Conservation (phyloP, 1,139 yeast species). For the Yamadazyma sp. region DNA sequence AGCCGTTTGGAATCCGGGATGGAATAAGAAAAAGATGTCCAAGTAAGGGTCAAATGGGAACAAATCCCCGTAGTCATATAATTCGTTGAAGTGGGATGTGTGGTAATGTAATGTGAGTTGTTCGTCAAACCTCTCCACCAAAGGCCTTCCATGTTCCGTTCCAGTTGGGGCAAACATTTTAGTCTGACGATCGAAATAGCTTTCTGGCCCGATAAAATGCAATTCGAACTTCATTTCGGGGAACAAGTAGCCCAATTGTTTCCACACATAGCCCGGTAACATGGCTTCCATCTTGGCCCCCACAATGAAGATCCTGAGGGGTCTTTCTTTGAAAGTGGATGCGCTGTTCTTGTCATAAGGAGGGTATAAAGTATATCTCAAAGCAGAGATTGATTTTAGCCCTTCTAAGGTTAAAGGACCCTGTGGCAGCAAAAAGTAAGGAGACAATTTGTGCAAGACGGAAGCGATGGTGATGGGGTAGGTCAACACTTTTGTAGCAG, state of each 20-base stretch:
- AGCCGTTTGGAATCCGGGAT: conserved; percentile 89
- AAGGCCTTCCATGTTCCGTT: conserved; percentile 54
- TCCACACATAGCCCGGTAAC: conserved; percentile 95
- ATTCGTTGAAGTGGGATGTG: conserved; percentile 86
- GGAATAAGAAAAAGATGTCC: conserved; percentile 90
- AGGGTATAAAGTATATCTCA: conserved; percentile 87
- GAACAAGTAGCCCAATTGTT: conserved; percentile 82
- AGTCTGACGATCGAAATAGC: conserved; percentile 63
- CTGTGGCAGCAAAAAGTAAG: conserved; percentile 75
- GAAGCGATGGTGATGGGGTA: conserved; percentile 92
- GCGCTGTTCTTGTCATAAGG: conserved; percentile 48
- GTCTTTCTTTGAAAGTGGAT: conserved; percentile 71
- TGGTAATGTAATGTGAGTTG: conserved; percentile 77
- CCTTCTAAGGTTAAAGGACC: conserved; percentile 94
- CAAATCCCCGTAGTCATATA: conserved; percentile 88
- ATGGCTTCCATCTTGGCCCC: conserved; percentile 95
- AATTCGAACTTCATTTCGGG: conserved; percentile 82
- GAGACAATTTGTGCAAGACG: conserved; percentile 78
- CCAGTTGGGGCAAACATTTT: conserved; percentile 38
- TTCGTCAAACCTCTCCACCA: conserved; percentile 72
- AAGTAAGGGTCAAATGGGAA: conserved; percentile 97
- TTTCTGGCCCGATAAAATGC: conserved; percentile 93
- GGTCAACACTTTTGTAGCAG: conserved; percentile 89
- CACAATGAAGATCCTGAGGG: conserved; percentile 82
- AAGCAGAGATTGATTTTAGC: conserved; percentile 85